A percentile compares a stretch with the other conserved stretches of the same genome.
These are phyloP conservation scores for Leishmania aethiopica DNA, from an alignment of 208 protist genomes.

Conservation along the genomic window DNA sequence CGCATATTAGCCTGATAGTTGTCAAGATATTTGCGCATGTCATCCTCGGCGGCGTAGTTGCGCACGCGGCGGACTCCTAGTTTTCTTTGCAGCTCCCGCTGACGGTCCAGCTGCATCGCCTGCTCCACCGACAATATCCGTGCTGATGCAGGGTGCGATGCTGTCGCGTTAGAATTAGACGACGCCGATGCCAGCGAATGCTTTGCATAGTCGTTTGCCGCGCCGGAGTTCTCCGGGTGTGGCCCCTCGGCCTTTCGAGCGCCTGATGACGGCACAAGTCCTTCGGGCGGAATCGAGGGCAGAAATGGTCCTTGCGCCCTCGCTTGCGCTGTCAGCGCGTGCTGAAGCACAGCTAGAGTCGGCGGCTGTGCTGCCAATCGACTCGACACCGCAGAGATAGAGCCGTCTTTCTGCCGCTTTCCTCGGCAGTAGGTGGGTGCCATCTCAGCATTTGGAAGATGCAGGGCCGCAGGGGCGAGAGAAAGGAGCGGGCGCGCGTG, in stretches of 20 bases:
- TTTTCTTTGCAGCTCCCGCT: constrained; percentile 18
- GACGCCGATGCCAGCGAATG: not conserved
- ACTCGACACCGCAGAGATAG: not conserved
- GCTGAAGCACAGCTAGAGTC: constrained; percentile 10
- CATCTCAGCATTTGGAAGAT: not conserved
- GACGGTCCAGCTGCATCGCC: constrained; percentile 31
- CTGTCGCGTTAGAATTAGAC: not conserved
- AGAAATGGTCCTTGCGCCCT: constrained; percentile 13
- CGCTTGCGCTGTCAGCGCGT: constrained; percentile 7
- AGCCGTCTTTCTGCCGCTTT: not conserved
- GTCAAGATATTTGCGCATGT: constrained; percentile 37
- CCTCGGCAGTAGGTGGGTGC: not conserved
- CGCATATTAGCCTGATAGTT: constrained; percentile 23
- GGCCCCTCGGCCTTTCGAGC: not conserved
- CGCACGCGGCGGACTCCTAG: constrained; percentile 31
- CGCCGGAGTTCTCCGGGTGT: not conserved
- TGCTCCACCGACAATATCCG: constrained; percentile 24
- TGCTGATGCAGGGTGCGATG: constrained; percentile 1
- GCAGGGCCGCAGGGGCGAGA: not conserved
- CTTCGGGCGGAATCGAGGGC: constrained; percentile 25
- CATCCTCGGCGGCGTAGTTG: constrained; percentile 37
- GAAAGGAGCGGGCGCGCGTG: not conserved
- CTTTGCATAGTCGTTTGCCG: not conserved
- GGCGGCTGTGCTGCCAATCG: not conserved
- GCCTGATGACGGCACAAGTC: constrained; percentile 16